phyloP scores from a whole-genome alignment of 371 early-diverging fungal species.

The Mortierella polycephala region DNA sequence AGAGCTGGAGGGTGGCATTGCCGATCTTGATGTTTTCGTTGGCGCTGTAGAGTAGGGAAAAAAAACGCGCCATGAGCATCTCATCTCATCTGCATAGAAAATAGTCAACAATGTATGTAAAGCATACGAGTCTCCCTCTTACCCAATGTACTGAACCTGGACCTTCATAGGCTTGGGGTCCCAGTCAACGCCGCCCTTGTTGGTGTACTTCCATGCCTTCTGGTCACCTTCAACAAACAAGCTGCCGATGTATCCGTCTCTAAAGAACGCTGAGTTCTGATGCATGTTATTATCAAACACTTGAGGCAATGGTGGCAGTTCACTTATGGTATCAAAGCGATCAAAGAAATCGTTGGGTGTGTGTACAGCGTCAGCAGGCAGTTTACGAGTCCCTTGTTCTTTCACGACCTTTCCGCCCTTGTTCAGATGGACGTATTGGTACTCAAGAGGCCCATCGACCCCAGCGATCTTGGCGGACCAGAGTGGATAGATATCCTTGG shows the following conservation, averaged over 20 bases:
- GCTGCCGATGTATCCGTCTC: constrained; percentile 37
- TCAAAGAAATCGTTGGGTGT: constrained; percentile 69
- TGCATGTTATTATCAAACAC: constrained; percentile 52
- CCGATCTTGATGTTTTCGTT: constrained; percentile 36
- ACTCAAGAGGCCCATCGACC: constrained; percentile 34
- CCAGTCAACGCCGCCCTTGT: constrained; percentile 17
- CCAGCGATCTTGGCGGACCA: constrained; percentile 49
- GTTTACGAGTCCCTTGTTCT: constrained; percentile 44
- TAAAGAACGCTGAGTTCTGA: constrained; percentile 45
- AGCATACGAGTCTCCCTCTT: not conserved
- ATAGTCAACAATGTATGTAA: not conserved
- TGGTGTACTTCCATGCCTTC: constrained; percentile 7
- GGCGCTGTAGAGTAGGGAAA: constrained; percentile 18
- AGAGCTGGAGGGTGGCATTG: constrained; percentile 18
- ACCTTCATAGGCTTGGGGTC: constrained; percentile 26
- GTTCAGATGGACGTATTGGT: constrained; percentile 38
- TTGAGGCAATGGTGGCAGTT: constrained; percentile 65
- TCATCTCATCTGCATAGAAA: not conserved
- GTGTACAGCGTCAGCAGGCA: constrained; percentile 51
- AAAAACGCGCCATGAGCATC: not conserved
- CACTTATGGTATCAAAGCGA: constrained; percentile 55
- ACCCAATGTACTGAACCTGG: constrained; percentile 41
- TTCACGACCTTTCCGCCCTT: constrained; percentile 14
- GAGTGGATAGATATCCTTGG: constrained; percentile 31
- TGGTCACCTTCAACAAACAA: constrained; percentile 36